A percentile compares a stretch with the other conserved stretches of the same genome.
Evolutionary conservation across 2,329 filamentous ascomycete genomes (phyloP).

Genomic region (Spiromastix sp.): DNA sequence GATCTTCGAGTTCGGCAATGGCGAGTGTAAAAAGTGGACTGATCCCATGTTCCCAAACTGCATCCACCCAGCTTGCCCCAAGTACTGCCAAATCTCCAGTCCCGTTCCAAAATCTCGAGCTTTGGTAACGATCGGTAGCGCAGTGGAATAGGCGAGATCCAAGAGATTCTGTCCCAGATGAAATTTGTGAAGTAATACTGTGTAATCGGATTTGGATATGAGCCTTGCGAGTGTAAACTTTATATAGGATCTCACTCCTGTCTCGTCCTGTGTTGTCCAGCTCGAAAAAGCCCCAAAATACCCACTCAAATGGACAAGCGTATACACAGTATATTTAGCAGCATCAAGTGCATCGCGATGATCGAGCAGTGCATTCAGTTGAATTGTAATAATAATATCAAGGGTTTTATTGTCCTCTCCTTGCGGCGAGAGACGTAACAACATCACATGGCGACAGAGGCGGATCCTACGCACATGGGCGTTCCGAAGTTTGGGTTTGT

Average conservation of each 20-base stretch:
- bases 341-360: not conserved
- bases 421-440: not conserved
- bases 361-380: too few species aligned
- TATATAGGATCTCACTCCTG: not conserved
- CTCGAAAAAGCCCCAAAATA: not conserved
- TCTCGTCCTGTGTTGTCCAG: not conserved
- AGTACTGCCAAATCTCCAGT: slow-evolving; percentile 2
- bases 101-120: too few species aligned
- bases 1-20: slow-evolving; percentile 4
- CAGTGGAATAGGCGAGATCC: not conserved
- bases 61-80: slow-evolving; percentile 1
- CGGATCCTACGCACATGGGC: too few species aligned
- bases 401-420: too few species aligned
- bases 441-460: not conserved
- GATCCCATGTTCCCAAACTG: not conserved
- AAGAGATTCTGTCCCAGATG: too few species aligned
- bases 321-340: not conserved
- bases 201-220: too few species aligned
- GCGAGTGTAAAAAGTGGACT: not conserved
- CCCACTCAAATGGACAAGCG: not conserved
- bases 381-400: too few species aligned
- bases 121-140: too few species aligned
- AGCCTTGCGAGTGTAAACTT: too few species aligned
- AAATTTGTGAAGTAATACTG: too few species aligned
- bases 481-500: too few species aligned